Conservation (phyloP, 1,284 basidiomycete genomes). For the Pterula multifida region DNA sequence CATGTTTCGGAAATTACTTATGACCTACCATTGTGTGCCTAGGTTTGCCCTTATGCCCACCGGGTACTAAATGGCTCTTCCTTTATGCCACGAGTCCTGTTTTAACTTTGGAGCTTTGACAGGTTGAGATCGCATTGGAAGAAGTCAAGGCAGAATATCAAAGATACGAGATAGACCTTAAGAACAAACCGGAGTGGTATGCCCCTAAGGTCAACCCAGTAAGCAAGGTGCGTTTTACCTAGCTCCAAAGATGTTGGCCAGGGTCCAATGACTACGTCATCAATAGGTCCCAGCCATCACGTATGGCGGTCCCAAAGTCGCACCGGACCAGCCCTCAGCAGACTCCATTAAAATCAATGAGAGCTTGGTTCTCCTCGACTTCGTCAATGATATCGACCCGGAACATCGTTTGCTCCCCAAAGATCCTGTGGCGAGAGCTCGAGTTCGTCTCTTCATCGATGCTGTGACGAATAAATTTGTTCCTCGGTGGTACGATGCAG, state of each 20-base stretch:
- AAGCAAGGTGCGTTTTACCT: slow-evolving; percentile 19
- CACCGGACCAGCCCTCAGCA: slow-evolving; percentile 27
- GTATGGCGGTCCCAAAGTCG: slow-evolving; percentile 29
- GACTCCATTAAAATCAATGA: slow-evolving; percentile 32
- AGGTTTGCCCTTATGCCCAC: slow-evolving; percentile 3
- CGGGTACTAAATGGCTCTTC: not conserved
- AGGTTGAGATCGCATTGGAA: slow-evolving; percentile 17
- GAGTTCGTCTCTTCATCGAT: slow-evolving; percentile 30
- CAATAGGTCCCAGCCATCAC: slow-evolving; percentile 31
- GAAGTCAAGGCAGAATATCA: slow-evolving; percentile 14
- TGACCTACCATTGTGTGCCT: no score
- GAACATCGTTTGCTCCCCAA: slow-evolving; percentile 25
- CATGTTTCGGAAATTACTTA: no score
- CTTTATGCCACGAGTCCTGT: not conserved
- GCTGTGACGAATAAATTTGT: slow-evolving; percentile 26
- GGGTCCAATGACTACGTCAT: not conserved
- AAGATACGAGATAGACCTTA: slow-evolving; percentile 9
- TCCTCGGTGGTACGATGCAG: slow-evolving; percentile 24
- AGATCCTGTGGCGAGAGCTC: slow-evolving; percentile 29
- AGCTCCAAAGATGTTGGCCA: not conserved
- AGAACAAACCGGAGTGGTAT: slow-evolving; percentile 27
- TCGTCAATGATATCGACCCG: slow-evolving; percentile 32
- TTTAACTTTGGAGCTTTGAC: not conserved
- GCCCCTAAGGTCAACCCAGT: slow-evolving; percentile 25
- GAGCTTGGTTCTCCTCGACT: slow-evolving; percentile 32